Evolutionary conservation across 805 yeast genomes (phyloP).

Genomic region (Saccharomycopsis fibuligera): DNA sequence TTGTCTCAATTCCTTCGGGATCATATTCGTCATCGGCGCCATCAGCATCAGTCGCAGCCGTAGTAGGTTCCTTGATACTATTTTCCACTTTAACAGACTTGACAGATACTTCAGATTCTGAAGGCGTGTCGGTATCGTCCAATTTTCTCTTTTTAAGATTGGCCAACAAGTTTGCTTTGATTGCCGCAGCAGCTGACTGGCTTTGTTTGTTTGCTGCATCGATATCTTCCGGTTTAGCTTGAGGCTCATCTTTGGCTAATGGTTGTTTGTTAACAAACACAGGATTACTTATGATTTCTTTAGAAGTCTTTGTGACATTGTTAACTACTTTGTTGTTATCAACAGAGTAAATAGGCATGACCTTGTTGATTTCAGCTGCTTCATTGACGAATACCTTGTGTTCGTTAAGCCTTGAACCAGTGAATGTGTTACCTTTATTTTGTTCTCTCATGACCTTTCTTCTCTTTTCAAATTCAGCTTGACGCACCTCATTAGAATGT

Average conservation of each 20-base stretch:
- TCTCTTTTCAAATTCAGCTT: constrained; percentile 59
- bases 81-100: constrained; percentile 5
- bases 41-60: constrained; percentile 9
- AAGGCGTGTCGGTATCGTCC: neutral
- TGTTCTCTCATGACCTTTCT: constrained; percentile 44
- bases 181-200: constrained; percentile 38
- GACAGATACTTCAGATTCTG: constrained; percentile 6
- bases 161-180: constrained; percentile 31
- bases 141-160: constrained; percentile 21
- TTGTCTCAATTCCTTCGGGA: constrained; percentile 25
- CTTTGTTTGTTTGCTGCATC: constrained; percentile 32
- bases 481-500: constrained; percentile 62
- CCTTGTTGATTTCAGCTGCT: constrained; percentile 11
- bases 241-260: neutral
- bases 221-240: constrained; percentile 23
- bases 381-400: constrained; percentile 18
- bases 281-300: constrained; percentile 10
- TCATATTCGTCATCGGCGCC: constrained; percentile 18
- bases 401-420: constrained; percentile 16
- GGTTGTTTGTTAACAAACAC: constrained; percentile 1
- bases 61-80: constrained; percentile 6
- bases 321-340: constrained; percentile 27
- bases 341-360: constrained; percentile 17
- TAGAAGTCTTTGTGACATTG: constrained; percentile 6
- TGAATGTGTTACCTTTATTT: constrained; percentile 28